These are phyloP conservation scores for Penicillium sp. DNA, from an alignment of 2,329 filamentous ascomycete genomes.

Conservation along the genomic window DNA sequence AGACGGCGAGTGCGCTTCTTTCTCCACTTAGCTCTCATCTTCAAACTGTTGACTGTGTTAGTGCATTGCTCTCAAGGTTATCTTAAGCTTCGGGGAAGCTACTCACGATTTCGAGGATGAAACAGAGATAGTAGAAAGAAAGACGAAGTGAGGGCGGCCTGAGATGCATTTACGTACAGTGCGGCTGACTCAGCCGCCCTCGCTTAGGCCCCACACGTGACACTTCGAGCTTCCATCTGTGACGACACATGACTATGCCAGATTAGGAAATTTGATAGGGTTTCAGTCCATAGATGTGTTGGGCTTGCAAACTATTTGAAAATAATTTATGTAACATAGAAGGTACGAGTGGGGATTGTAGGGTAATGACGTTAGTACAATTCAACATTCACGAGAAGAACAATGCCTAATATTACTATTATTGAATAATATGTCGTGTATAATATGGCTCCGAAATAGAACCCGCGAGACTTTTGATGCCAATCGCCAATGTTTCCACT, in stretches of 20 bases:
- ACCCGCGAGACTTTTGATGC: not conserved
- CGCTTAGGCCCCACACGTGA: constrained; percentile 11
- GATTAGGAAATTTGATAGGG: constrained; percentile 11
- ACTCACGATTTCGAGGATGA: constrained; percentile 47
- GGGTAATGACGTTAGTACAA: not conserved
- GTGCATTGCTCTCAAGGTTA: constrained; percentile 12
- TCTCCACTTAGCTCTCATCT: constrained; percentile 97
- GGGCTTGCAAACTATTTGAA: not conserved
- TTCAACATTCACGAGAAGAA: not conserved
- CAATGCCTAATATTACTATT: not conserved
- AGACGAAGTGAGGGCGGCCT: constrained; percentile 32
- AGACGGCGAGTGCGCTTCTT: constrained; percentile 99
- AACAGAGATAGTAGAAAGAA: constrained; percentile 43
- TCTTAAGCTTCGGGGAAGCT: constrained; percentile 4
- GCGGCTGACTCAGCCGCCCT: constrained; percentile 39
- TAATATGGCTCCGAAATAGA: not conserved
- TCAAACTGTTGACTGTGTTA: constrained; percentile 35
- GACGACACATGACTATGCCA: constrained; percentile 7
- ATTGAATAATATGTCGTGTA: not conserved
- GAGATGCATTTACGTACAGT: constrained; percentile 42
- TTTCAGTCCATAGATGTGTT: not conserved
- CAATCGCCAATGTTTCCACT: not conserved
- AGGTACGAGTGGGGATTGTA: not conserved
- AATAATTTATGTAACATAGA: not conserved
- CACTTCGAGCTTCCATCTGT: constrained; percentile 2